Evolutionary conservation across 441 rosid genomes (phyloP).

Genomic region (Jatropha podagrica): DNA sequence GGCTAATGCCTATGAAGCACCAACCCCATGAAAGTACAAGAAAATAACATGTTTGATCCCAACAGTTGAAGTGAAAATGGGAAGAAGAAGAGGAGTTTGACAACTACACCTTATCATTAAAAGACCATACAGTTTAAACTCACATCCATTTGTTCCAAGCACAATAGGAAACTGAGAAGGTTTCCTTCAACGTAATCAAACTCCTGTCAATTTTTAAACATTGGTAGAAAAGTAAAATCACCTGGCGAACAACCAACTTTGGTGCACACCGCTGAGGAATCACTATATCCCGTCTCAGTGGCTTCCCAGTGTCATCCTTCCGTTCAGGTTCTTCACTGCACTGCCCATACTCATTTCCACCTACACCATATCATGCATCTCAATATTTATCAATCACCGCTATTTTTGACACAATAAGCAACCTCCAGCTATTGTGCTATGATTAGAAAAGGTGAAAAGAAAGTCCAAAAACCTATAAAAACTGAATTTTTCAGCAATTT

Average conservation of each 20-base stretch:
- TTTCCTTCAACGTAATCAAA: conserved; percentile 2
- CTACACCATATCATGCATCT: conserved; percentile 38
- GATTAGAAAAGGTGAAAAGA: neutral
- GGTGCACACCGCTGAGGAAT: conserved; percentile 97
- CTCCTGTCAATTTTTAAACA: neutral
- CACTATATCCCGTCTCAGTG: conserved; percentile 82
- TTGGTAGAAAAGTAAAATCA: conserved; percentile 26
- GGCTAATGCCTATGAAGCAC: neutral
- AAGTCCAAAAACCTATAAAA: neutral
- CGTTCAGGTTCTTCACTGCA: conserved; percentile 96
- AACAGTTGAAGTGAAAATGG: neutral
- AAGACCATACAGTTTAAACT: neutral
- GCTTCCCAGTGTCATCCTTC: conserved; percentile 83
- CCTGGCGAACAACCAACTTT: conserved; percentile 88
- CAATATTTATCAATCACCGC: conserved; percentile 8
- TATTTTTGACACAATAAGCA: neutral
- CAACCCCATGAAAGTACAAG: neutral
- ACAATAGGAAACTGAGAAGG: neutral
- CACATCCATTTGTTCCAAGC: neutral
- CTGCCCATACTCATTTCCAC: conserved; percentile 99
- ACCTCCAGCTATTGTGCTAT: neutral
- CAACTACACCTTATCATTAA: neutral
- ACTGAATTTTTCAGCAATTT: neutral
- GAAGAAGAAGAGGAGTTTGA: neutral
- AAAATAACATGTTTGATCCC: neutral